A percentile compares a stretch with the other conserved stretches of the same genome.
Conservation (phyloP, 768 basidiomycete genomes). For the Mycena galopus region DNA sequence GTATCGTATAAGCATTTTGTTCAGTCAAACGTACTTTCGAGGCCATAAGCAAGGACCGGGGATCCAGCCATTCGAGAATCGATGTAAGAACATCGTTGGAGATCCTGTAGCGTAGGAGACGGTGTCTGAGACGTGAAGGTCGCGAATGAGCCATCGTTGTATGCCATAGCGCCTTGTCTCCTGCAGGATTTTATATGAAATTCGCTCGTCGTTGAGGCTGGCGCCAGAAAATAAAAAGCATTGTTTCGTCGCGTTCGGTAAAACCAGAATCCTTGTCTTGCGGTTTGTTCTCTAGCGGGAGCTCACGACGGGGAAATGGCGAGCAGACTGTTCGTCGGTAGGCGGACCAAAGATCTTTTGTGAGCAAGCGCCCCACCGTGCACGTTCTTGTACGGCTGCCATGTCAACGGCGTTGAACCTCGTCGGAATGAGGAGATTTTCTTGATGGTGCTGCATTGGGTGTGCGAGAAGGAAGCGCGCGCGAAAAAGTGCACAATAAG, state of each 20-base stretch:
- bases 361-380: slow-evolving; percentile 52
- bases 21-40: slow-evolving; percentile 54
- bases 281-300: slow-evolving; percentile 52
- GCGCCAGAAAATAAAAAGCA: slow-evolving; percentile 29
- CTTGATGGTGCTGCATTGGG: slow-evolving; percentile 48
- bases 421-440: slow-evolving; percentile 51
- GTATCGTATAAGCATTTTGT: not conserved
- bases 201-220: slow-evolving; percentile 44
- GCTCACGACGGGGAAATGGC: slow-evolving; percentile 57
- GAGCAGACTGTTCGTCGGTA: slow-evolving; percentile 60
- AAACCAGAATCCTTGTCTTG: slow-evolving; percentile 50
- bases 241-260: slow-evolving; percentile 42
- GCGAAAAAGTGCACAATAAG: slow-evolving; percentile 64
- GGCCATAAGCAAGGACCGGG: slow-evolving; percentile 60
- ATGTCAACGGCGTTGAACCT: slow-evolving; percentile 67
- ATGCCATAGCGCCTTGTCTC: slow-evolving; percentile 43
- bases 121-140: slow-evolving; percentile 56
- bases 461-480: slow-evolving; percentile 49
- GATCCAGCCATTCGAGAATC: slow-evolving; percentile 64
- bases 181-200: slow-evolving; percentile 63
- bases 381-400: slow-evolving; percentile 60
- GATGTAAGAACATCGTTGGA: slow-evolving; percentile 65
- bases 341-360: slow-evolving; percentile 64
- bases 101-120: slow-evolving; percentile 60
- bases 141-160: slow-evolving; percentile 62